Conservation (phyloP, 129 eudicot species). For the Lonicera japonica region DNA sequence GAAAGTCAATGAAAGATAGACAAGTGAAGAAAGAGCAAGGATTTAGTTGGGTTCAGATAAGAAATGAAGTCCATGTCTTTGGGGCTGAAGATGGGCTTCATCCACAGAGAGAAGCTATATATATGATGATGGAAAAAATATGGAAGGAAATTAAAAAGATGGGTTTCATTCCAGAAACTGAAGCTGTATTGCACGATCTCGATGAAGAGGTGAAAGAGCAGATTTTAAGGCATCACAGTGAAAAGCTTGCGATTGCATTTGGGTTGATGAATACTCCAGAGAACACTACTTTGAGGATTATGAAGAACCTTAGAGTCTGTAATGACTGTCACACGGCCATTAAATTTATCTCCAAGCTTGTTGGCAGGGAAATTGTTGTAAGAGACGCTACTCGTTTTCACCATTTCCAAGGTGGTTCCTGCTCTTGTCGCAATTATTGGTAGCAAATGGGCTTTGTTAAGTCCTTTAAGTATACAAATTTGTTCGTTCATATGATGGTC, state of each 20-base stretch:
- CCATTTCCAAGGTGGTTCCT: constrained; percentile 62
- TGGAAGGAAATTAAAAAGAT: constrained; percentile 77
- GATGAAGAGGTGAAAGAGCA: constrained; percentile 77
- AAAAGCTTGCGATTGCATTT: constrained; percentile 79
- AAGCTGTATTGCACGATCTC: constrained; percentile 74
- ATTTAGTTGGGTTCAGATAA: constrained; percentile 71
- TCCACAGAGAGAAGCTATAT: constrained; percentile 58
- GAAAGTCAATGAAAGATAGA: constrained; percentile 66
- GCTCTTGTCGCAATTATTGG: constrained; percentile 84
- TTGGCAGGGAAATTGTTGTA: constrained; percentile 68
- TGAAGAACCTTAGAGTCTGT: constrained; percentile 86
- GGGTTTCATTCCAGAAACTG: constrained; percentile 67
- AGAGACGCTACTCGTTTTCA: constrained; percentile 90
- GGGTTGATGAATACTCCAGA: constrained; percentile 62
- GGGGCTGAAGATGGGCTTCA: constrained; percentile 78
- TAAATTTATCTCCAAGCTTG: constrained; percentile 64
- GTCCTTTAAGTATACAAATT: no score
- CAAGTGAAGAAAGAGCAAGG: constrained; percentile 87
- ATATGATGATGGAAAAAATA: constrained; percentile 50
- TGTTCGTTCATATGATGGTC: no score
- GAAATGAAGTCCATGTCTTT: constrained; percentile 55
- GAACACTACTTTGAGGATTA: constrained; percentile 53
- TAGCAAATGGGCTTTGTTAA: constrained; percentile 7
- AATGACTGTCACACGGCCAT: constrained; percentile 82
- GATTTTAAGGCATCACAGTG: constrained; percentile 74